These are phyloP conservation scores for Croton laevigatus DNA, from an alignment of 441 rosid species.

Conservation along the genomic window DNA sequence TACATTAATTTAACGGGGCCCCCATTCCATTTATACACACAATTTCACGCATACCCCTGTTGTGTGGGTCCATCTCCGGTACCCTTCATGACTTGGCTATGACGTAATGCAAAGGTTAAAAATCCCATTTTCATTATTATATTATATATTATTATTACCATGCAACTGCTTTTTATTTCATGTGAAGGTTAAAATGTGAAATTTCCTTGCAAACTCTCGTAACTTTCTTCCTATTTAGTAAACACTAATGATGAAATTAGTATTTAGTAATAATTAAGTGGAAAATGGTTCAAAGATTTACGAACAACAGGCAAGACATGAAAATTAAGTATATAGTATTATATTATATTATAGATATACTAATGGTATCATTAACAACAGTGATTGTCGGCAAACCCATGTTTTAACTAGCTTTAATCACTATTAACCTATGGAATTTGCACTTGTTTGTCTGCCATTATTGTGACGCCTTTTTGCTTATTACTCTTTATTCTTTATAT, in stretches of 20 bases:
- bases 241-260: background rate
- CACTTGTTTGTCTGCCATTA: slow-evolving; percentile 40
- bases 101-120: slow-evolving; percentile 24
- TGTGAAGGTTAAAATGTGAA: no score
- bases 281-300: background rate
- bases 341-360: no score
- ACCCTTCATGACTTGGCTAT: slow-evolving; percentile 16
- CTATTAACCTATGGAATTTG: slow-evolving; percentile 14
- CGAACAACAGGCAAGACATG: background rate
- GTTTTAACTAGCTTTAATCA: slow-evolving; percentile 9
- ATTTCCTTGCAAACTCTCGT: no score
- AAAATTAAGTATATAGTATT: background rate
- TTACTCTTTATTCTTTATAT: background rate
- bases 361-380: slow-evolving; percentile 31
- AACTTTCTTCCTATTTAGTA: background rate
- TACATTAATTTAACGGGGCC: slow-evolving; percentile 11
- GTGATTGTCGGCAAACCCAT: slow-evolving; percentile 60
- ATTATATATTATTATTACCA: background rate
- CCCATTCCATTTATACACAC: slow-evolving; percentile 25
- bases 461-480: background rate
- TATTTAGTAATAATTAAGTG: background rate
- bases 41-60: slow-evolving; percentile 33
- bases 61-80: slow-evolving; percentile 24
- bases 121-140: background rate
- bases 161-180: background rate